Conservation (phyloP, 768 basidiomycete species). For the Solioccasus polychromus region DNA sequence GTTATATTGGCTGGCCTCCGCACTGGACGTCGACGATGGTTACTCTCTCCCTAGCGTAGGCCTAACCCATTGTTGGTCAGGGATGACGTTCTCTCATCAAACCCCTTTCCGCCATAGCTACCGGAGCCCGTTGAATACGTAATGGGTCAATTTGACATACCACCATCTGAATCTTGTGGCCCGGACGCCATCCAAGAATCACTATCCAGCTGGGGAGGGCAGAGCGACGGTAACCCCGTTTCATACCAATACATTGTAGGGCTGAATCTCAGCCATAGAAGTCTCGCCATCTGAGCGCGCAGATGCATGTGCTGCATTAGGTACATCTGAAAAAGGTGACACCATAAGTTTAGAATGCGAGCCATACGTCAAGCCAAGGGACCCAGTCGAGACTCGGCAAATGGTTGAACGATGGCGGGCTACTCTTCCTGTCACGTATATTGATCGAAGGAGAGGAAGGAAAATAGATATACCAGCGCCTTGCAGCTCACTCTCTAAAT, state of each 20-base stretch:
- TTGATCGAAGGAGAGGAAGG: slow-evolving; percentile 13
- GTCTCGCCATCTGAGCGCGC: slow-evolving; percentile 23
- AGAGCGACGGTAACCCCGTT: slow-evolving; percentile 26
- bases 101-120: slow-evolving; percentile 18
- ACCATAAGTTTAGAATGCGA: slow-evolving; percentile 3
- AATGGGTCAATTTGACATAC: slow-evolving; percentile 26
- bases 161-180: slow-evolving; percentile 19
- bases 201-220: slow-evolving; percentile 30
- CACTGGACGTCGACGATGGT: slow-evolving; percentile 34
- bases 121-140: slow-evolving; percentile 33
- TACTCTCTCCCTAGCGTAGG: slow-evolving; percentile 27
- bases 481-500: not conserved
- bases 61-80: not conserved
- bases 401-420: slow-evolving; percentile 34
- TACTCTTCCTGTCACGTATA: slow-evolving; percentile 18
- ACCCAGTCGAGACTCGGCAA: slow-evolving; percentile 20
- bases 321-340: slow-evolving; percentile 23
- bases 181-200: slow-evolving; percentile 22
- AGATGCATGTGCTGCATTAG: slow-evolving; percentile 9
- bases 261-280: slow-evolving; percentile 13
- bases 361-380: slow-evolving; percentile 22
- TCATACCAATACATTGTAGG: not conserved
- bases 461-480: slow-evolving; percentile 4
- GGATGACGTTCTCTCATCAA: not conserved
- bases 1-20: slow-evolving; percentile 56